Conservation (phyloP, 768 basidiomycete species). For the Scleroderma bovista region DNA sequence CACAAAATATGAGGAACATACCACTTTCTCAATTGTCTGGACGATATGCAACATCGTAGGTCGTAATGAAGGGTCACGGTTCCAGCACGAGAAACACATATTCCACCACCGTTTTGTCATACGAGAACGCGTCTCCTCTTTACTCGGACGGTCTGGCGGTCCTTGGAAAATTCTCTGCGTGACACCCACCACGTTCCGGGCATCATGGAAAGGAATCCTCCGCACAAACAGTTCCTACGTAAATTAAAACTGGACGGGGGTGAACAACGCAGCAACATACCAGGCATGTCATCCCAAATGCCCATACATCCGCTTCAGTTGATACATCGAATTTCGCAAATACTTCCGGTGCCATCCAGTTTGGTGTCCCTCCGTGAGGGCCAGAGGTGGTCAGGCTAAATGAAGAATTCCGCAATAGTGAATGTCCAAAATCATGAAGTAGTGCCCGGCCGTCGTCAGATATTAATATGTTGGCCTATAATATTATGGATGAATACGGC, state of each 20-base stretch:
- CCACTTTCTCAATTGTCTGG: too few species aligned
- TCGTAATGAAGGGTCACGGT: background rate
- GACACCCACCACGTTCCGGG: background rate
- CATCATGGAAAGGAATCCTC: background rate
- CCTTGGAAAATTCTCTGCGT: background rate
- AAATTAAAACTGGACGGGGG: background rate
- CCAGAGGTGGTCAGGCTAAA: background rate
- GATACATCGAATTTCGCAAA: background rate
- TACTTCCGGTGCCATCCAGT: background rate
- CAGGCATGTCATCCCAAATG: background rate
- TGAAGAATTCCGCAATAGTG: background rate
- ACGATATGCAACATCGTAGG: too few species aligned
- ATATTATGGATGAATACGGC: background rate
- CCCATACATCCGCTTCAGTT: background rate
- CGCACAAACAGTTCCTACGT: background rate
- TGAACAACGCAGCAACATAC: background rate
- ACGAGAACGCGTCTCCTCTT: background rate
- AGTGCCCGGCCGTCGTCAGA: background rate
- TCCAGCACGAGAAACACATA: background rate
- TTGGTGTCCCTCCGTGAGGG: background rate
- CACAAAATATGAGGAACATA: too few species aligned
- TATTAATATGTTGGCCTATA: background rate
- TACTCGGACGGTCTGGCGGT: background rate
- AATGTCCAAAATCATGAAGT: background rate
- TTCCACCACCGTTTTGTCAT: background rate